A percentile compares a stretch with the other conserved stretches of the same genome.
phyloP scores from a whole-genome alignment of 768 basidiomycete genomes.

The Strobilomyces dryophilus region DNA sequence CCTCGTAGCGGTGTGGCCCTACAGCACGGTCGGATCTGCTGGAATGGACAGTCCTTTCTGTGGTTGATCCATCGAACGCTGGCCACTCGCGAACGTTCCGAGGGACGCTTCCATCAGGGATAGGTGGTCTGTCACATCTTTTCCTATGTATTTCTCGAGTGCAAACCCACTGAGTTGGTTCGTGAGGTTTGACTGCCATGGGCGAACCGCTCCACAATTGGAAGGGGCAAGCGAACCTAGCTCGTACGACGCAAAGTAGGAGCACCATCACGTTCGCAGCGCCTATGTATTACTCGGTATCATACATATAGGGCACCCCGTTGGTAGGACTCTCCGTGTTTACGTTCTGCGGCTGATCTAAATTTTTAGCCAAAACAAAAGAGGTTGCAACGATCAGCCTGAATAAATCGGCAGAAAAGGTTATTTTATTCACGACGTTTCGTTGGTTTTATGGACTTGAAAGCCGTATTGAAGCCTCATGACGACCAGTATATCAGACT shows the following conservation, averaged over 20 bases:
- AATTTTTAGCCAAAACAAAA: no score
- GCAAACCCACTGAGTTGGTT: not conserved
- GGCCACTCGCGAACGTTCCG: not conserved
- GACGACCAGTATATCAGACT: not conserved
- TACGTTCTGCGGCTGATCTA: not conserved
- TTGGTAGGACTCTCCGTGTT: not conserved
- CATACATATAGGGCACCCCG: not conserved
- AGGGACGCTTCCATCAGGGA: not conserved
- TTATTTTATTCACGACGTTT: not conserved
- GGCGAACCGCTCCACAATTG: not conserved
- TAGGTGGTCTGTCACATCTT: not conserved
- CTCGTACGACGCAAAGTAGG: not conserved
- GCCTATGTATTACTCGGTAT: not conserved
- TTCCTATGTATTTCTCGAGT: not conserved
- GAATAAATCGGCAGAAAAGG: not conserved
- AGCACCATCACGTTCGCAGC: not conserved
- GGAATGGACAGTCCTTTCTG: not conserved
- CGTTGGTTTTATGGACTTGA: not conserved
- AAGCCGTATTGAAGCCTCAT: not conserved
- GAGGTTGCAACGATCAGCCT: not conserved
- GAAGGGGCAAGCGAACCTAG: not conserved
- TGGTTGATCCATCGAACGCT: not conserved
- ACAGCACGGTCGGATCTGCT: constrained; percentile 1
- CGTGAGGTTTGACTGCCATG: not conserved
- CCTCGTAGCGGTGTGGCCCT: not conserved